phyloP scores from a whole-genome alignment of 805 yeast genomes.

The Jamesozyma jinghongensis region DNA sequence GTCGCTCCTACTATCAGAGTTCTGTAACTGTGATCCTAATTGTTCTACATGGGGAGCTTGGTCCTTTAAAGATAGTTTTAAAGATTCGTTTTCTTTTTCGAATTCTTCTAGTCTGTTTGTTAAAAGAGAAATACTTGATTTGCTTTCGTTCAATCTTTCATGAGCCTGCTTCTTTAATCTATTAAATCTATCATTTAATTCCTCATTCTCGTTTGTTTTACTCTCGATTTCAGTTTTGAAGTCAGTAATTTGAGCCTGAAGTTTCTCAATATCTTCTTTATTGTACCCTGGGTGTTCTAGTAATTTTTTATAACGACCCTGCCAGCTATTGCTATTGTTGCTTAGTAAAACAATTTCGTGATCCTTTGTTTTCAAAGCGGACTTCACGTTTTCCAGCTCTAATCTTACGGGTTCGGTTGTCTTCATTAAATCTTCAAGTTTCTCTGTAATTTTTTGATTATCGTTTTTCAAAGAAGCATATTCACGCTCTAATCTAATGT shows the following conservation, averaged over 20 bases:
- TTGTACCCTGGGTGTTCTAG: conserved; percentile 9
- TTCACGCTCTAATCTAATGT: not conserved
- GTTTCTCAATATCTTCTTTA: conserved; percentile 15
- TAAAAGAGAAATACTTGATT: conserved; percentile 32
- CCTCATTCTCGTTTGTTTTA: conserved; percentile 24
- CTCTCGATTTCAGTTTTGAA: conserved; percentile 18
- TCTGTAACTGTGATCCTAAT: not conserved
- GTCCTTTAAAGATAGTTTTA: not conserved
- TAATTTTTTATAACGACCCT: conserved; percentile 16
- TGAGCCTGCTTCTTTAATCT: conserved; percentile 30
- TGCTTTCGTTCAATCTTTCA: conserved; percentile 27
- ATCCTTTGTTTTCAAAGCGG: conserved; percentile 16
- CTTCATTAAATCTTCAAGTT: not conserved
- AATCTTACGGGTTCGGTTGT: conserved; percentile 1
- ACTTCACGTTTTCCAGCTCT: not conserved
- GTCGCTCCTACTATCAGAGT: not conserved
- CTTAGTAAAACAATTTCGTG: conserved; percentile 8
- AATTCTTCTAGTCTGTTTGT: conserved; percentile 26
- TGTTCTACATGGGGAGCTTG: not conserved
- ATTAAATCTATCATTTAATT: conserved; percentile 26
- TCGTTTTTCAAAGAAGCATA: not conserved
- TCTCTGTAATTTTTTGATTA: not conserved
- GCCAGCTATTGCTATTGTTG: conserved; percentile 15
- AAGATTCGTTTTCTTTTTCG: conserved; percentile 2
- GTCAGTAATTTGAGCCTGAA: conserved; percentile 16